Percentiles rank a stretch among this genome's conserved stretches.
Conservation (phyloP, 75 land plant genomes). For the Isoetes taiwanensis region DNA sequence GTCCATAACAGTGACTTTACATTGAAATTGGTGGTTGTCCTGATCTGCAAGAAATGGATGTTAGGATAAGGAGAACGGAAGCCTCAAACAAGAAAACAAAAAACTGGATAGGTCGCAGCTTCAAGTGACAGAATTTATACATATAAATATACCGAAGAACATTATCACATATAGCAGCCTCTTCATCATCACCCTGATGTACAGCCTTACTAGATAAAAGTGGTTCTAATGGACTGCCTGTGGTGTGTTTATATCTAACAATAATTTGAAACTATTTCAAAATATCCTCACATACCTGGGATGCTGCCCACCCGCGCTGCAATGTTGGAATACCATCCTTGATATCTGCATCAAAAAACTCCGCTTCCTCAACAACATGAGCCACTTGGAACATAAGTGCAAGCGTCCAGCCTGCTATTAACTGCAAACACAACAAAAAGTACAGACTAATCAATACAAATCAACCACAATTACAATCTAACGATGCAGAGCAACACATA, state of each 20-base stretch:
- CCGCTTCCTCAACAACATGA: constrained; percentile 36
- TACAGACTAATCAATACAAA: too few species aligned
- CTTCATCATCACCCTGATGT: too few species aligned
- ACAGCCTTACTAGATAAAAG: too few species aligned
- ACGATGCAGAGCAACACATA: too few species aligned
- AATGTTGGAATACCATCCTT: constrained; percentile 22
- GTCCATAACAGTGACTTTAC: constrained; percentile 17
- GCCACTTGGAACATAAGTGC: constrained; percentile 41
- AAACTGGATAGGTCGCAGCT: background rate
- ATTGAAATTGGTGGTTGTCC: constrained; percentile 13
- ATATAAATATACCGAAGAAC: background rate
- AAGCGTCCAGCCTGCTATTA: constrained; percentile 35
- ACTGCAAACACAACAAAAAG: constrained; percentile 15
- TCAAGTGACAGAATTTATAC: background rate
- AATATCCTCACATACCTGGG: constrained; percentile 20
- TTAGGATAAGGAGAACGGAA: too few species aligned
- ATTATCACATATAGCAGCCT: background rate
- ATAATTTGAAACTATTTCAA: background rate
- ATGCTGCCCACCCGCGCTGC: constrained; percentile 32
- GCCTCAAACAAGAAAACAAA: background rate
- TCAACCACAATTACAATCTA: too few species aligned
- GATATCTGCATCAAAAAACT: constrained; percentile 20
- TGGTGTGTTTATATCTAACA: background rate
- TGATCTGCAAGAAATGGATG: constrained; percentile 13
- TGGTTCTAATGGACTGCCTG: too few species aligned